These are phyloP conservation scores for Colletotrichum falcatum DNA, from an alignment of 2,329 filamentous ascomycete species.

Conservation along the genomic window DNA sequence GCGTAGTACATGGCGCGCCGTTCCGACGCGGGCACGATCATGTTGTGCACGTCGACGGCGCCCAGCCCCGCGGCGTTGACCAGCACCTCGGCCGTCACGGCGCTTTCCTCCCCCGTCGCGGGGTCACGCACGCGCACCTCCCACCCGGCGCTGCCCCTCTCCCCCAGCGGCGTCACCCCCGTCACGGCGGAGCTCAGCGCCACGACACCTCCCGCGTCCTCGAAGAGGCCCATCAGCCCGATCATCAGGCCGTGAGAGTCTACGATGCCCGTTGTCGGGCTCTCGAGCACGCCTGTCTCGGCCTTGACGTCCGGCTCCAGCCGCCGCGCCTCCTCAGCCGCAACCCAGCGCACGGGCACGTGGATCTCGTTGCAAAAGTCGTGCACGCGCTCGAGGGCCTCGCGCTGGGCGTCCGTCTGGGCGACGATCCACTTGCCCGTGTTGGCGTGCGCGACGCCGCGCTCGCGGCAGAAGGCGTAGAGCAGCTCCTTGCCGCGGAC, in stretches of 20 bases:
- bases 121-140: slow-evolving; percentile 67
- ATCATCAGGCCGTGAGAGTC: slow-evolving; percentile 90
- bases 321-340: slow-evolving; percentile 67
- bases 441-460: slow-evolving; percentile 77
- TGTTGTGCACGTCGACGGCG: slow-evolving; percentile 82
- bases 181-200: slow-evolving; percentile 77
- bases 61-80: slow-evolving; percentile 89
- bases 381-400: slow-evolving; percentile 67
- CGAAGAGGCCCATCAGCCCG: slow-evolving; percentile 80
- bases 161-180: slow-evolving; percentile 63
- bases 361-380: slow-evolving; percentile 55
- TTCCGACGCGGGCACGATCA: slow-evolving; percentile 73
- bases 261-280: slow-evolving; percentile 87
- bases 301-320: slow-evolving; percentile 83
- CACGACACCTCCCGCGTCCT: slow-evolving; percentile 79
- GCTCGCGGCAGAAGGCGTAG: slow-evolving; percentile 79
- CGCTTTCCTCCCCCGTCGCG: slow-evolving; percentile 59
- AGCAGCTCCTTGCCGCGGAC: slow-evolving; percentile 80
- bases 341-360: slow-evolving; percentile 80
- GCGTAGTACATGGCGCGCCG: slow-evolving; percentile 80
- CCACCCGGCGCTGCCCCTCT: slow-evolving; percentile 73
- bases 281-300: slow-evolving; percentile 81
- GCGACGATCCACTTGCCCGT: slow-evolving; percentile 97
- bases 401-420: slow-evolving; percentile 78
- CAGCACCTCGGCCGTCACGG: slow-evolving; percentile 79